Evolutionary conservation across 2,329 filamentous ascomycete species (phyloP).

Genomic region (Fusarium robinianum): DNA sequence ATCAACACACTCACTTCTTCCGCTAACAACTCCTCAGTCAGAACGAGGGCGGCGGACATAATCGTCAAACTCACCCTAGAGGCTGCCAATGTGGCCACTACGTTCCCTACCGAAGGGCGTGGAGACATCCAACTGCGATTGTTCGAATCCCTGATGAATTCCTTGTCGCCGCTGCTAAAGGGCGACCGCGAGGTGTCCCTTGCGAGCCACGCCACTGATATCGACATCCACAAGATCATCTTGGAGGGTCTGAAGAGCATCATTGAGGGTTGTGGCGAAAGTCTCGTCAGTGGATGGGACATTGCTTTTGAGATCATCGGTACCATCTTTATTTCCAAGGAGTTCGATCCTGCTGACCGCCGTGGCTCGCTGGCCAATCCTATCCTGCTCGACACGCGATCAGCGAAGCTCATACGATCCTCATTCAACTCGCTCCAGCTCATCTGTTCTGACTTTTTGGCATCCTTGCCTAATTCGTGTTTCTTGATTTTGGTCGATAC

Average conservation of each 20-base stretch:
- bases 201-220: constrained; percentile 64
- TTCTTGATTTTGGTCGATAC: constrained; percentile 82
- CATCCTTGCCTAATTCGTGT: constrained; percentile 71
- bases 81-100: constrained; percentile 59
- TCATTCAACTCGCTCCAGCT: constrained; percentile 90
- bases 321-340: constrained; percentile 69
- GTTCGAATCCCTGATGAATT: constrained; percentile 66
- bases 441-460: constrained; percentile 91
- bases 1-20: constrained; percentile 55
- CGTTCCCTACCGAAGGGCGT: constrained; percentile 54
- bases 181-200: constrained; percentile 58
- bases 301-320: constrained; percentile 83
- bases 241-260: constrained; percentile 81
- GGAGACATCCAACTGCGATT: constrained; percentile 73
- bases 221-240: constrained; percentile 79
- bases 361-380: constrained; percentile 39
- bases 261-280: constrained; percentile 87
- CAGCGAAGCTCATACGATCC: constrained; percentile 77
- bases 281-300: constrained; percentile 80
- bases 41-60: constrained; percentile 66
- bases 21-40: constrained; percentile 55
- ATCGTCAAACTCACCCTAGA: constrained; percentile 63
- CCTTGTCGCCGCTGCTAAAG: constrained; percentile 59
- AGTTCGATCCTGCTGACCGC: constrained; percentile 40
- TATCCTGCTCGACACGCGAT: constrained; percentile 56